Evolutionary conservation across 805 yeast genomes (phyloP), one percentile per base, ranked within the genome.

Genomic region (Yamadazyma endophytica): DNA sequence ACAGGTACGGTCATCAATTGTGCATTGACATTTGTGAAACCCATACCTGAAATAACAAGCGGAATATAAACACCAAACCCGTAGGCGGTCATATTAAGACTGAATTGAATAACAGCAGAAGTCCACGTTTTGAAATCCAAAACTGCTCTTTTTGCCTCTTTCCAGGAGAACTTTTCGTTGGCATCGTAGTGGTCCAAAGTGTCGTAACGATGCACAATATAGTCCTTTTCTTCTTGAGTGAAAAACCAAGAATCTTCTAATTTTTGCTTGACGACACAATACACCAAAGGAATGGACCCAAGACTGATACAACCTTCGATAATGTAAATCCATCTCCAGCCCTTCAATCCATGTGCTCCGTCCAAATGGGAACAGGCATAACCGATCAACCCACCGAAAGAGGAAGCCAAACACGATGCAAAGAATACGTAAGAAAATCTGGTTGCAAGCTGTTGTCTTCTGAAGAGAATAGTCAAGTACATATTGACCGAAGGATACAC

Each of bases 351-450:
- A 30, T 56, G 56, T 39, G 19, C 47, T 6, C 65, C 67, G 40
- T 75, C 66, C 43, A 82, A 60, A 24, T 75, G 75, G 42, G 74
- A 56, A 39, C 78, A 70, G 37, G 74, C 74, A 44, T 71, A 76
- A 6, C 88, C 86, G 42, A 82, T 68, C 13, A 83, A 75, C 32
- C 88, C 88, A 7, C 82, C 81, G 45, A 82, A 80, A 12, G 83
- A 86, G 49, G 89, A 87, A 1, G 89, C 84, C 32, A 82, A 64
- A 40, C 81, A 73, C 5, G 35, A 21, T 6, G 35, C 30, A 11
- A 20, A 20, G 46, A 73, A 73, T 26, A 75, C 62, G 33, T 64
- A 29, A 9, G 46, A 40, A 35, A 49, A 40, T 27, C 56, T 37
- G 18, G 31, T 29, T n/a, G 42, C 52, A 18, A 32, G 37, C 31